Base-by-base conservation (phyloP, 2,329 filamentous ascomycete species). In the Xylariales sp. region DNA sequence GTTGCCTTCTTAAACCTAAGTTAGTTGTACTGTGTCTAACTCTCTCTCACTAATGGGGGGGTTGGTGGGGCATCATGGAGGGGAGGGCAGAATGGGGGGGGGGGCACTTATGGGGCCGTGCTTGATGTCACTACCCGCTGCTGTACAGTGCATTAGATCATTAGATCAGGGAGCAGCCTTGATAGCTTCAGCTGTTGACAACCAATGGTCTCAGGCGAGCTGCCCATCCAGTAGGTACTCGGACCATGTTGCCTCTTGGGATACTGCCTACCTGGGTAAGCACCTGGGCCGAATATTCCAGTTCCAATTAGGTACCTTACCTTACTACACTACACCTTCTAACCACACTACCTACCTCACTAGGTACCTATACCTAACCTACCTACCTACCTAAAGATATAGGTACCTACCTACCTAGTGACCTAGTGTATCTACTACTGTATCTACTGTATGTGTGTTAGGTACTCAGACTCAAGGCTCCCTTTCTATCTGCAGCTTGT, bases 121-220 rank as follows among this genome's bases (percentile, higher is more conserved):
- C 64, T 64, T 67, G 64, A 69, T 69, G 68, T 69, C 64, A 67
- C 67, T 39, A 58, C 48, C 61, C 57, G 57, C 62, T 56, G 39
- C 34, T 52, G 45, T 45, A 69, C 67, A 69, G 67, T 69, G 56
- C 18, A n/a, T 23, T 23, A 23, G 23, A 23, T 23, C 23, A 23
- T 23, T 23, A 23, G 23, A 23, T 43, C 46, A 34, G 39, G 46
- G 55, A 28, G 43, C 14, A 36, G 56, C 52, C 57, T 52, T 41
- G 18, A 61, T 54, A 57, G 50, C 57, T 55, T 55, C 48, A 45
- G 52, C n/a, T 18, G n/a, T 12, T n/a, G 14, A 18, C 53, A 53
- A 34, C 62, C 61, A 68, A 60, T 61, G 32, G 43, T 58, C 41
- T 46, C 49, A 46, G 52, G 52, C 12, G 54, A 43, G 36, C 50